These are phyloP conservation scores for Ilex paraguariensis DNA, from an alignment of 305 asterid species.

Conservation along the genomic window DNA sequence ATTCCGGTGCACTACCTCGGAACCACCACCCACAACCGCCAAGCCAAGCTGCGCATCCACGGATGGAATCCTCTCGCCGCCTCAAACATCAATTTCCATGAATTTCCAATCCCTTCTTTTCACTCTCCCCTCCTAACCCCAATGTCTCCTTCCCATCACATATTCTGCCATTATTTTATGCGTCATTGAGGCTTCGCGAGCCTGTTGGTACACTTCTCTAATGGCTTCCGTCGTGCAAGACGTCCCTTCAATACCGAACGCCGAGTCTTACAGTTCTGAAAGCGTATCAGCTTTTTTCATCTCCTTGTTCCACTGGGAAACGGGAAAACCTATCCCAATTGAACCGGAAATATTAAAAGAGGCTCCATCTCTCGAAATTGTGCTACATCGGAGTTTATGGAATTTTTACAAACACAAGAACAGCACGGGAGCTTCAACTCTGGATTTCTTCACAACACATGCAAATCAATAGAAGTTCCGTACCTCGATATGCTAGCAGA, in stretches of 20 bases:
- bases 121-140: not conserved
- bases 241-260: not conserved
- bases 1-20: not conserved
- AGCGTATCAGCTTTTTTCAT: not conserved
- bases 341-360: not conserved
- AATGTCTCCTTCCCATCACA: not conserved
- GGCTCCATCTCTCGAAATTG: not conserved
- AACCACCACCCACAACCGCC: not conserved
- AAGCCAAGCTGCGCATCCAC: not conserved
- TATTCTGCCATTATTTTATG: not conserved
- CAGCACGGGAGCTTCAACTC: not conserved
- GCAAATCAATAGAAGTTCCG: not conserved
- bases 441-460: not conserved
- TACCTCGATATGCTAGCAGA: not conserved
- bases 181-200: not conserved
- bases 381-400: not conserved
- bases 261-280: not conserved
- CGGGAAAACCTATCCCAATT: not conserved
- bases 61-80: not conserved
- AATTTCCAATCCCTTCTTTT: not conserved
- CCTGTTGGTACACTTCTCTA: not conserved
- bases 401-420: not conserved
- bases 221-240: not conserved
- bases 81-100: not conserved
- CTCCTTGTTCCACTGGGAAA: not conserved